A percentile compares a stretch with the other conserved stretches of the same genome.
Evolutionary conservation across 768 basidiomycete species (phyloP).

Genomic region (Russula ochroleuca): DNA sequence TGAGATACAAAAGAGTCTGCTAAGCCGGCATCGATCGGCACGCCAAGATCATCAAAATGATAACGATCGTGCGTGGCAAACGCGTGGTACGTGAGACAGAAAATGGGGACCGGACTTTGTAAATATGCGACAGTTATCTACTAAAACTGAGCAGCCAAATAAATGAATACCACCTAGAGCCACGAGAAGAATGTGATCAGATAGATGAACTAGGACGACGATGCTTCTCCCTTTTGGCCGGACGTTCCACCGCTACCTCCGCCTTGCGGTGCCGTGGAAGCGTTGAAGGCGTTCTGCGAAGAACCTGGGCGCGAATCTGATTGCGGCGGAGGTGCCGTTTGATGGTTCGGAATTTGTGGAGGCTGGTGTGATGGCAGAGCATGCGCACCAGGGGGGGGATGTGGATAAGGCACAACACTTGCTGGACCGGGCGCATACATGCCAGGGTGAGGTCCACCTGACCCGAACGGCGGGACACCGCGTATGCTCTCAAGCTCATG

Average conservation of each 20-base stretch:
- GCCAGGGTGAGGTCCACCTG: conserved; percentile 40
- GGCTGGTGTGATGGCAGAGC: conserved; percentile 43
- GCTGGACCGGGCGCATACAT: conserved; percentile 37
- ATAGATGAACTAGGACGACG: conserved; percentile 27
- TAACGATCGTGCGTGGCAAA: conserved; percentile 16
- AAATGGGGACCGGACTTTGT: conserved; percentile 11
- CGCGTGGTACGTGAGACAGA: conserved; percentile 15
- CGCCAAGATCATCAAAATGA: conserved; percentile 18
- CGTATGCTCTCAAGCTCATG: conserved; percentile 66
- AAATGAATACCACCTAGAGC: conserved; percentile 20
- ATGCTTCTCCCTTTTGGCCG: conserved; percentile 29
- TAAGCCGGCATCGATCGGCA: conserved; percentile 9
- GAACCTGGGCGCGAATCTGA: conserved; percentile 44
- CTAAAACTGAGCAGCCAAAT: conserved; percentile 22
- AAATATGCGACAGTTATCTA: conserved; percentile 26
- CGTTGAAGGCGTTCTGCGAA: conserved; percentile 54
- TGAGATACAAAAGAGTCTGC: conserved; percentile 22
- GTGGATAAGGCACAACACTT: conserved; percentile 38
- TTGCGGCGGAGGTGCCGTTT: conserved; percentile 32
- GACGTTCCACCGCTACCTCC: conserved; percentile 27
- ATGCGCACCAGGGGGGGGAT: conserved; percentile 40
- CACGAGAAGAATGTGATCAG: conserved; percentile 5
- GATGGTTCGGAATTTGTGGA: conserved; percentile 35
- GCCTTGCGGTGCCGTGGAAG: conserved; percentile 38
- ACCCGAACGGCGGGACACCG: conserved; percentile 48